These are phyloP conservation scores for Alternaria sp. DNA, from an alignment of 2,329 filamentous ascomycete species.

Conservation along the genomic window DNA sequence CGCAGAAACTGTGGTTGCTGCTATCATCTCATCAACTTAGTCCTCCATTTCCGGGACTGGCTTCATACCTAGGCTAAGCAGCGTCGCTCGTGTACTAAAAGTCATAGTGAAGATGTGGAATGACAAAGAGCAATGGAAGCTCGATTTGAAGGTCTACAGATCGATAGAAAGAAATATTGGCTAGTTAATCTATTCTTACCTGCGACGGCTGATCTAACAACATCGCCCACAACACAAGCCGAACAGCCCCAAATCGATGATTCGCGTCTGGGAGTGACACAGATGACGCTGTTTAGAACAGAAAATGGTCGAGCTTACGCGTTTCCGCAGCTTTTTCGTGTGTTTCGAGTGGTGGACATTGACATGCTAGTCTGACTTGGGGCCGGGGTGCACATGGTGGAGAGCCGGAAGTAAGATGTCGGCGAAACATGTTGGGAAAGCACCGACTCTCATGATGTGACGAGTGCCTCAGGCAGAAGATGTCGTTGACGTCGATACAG, in stretches of 20 bases:
- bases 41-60: neutral
- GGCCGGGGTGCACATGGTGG: slow-evolving; percentile 26
- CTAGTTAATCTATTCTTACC: slow-evolving; percentile 9
- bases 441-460: slow-evolving; percentile 18
- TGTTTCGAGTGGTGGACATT: slow-evolving; percentile 24
- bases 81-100: slow-evolving; percentile 3
- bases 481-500: slow-evolving; percentile 6
- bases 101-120: slow-evolving; percentile 12
- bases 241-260: slow-evolving; percentile 8
- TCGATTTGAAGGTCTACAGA: neutral
- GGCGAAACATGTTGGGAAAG: slow-evolving; percentile 28
- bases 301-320: slow-evolving; percentile 28
- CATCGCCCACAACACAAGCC: slow-evolving; percentile 10
- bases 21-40: slow-evolving; percentile 7
- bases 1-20: slow-evolving; percentile 19
- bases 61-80: slow-evolving; percentile 22
- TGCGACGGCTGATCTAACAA: slow-evolving; percentile 4
- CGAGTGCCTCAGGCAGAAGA: slow-evolving; percentile 2
- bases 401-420: slow-evolving; percentile 40
- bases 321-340: slow-evolving; percentile 22
- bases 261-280: slow-evolving; percentile 16
- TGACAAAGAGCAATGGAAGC: neutral
- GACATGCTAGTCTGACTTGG: slow-evolving; percentile 10
- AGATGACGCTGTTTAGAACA: slow-evolving; percentile 18
- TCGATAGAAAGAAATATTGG: neutral